phyloP scores from a whole-genome alignment of 345 rosid genomes.

The Rhodamnia rubescens region DNA sequence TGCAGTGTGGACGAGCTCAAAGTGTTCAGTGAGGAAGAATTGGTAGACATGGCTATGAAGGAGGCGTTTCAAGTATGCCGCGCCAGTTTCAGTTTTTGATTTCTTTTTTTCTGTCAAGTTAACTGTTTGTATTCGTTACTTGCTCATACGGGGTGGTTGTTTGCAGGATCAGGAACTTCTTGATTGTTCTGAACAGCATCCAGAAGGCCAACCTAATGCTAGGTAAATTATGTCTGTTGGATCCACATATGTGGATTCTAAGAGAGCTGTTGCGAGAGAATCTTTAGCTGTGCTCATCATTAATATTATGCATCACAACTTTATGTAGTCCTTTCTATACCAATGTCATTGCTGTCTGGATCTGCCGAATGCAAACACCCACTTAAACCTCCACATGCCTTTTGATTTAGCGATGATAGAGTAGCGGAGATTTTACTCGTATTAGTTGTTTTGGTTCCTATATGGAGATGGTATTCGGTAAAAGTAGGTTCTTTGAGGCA shows the following conservation, averaged over 20 bases:
- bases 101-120: neutral
- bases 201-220: constrained; percentile 1
- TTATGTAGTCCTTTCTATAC: neutral
- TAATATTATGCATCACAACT: neutral
- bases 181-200: constrained; percentile 1
- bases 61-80: constrained; percentile 26
- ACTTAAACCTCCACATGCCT: neutral
- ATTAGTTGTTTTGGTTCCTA: neutral
- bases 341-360: neutral
- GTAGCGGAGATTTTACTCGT: neutral
- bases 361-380: neutral
- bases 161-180: constrained; percentile 11
- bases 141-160: neutral
- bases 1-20: constrained; percentile 51
- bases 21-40: constrained; percentile 34
- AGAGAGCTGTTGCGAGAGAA: neutral
- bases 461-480: neutral
- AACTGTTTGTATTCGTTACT: neutral
- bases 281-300: neutral
- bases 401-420: neutral
- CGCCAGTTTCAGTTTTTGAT: neutral
- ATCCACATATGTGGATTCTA: neutral
- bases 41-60: constrained; percentile 48
- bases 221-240: constrained; percentile 3
- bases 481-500: neutral